phyloP scores from a whole-genome alignment of 148 eudicot species.

The Spergularia marina region DNA sequence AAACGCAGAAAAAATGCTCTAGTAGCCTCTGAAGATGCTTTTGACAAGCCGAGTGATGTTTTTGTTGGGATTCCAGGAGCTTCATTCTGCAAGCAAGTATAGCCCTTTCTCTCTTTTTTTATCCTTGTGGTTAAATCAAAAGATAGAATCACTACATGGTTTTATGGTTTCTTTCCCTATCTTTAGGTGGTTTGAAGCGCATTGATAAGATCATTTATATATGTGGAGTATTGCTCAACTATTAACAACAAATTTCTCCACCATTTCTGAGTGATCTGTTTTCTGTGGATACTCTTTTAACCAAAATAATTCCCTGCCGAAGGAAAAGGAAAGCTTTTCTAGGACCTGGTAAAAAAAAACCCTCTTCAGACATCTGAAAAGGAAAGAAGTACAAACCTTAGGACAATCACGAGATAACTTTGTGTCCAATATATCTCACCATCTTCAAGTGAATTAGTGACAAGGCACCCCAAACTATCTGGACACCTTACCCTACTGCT shows the following conservation, averaged over 20 bases:
- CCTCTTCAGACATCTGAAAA: neutral
- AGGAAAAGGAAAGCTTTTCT: neutral
- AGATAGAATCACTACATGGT: neutral
- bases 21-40: constrained; percentile 28
- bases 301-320: neutral
- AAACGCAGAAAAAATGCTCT: constrained; percentile 44
- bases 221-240: neutral
- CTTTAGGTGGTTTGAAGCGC: neutral
- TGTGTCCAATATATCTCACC: neutral
- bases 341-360: neutral
- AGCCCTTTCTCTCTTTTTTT: neutral
- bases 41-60: constrained; percentile 19
- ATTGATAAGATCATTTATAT: neutral
- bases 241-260: neutral
- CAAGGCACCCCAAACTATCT: neutral
- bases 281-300: neutral
- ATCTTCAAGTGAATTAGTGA: neutral
- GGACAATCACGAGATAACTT: neutral
- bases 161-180: neutral
- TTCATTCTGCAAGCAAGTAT: constrained; percentile 42
- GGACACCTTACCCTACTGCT: constrained; percentile 1
- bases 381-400: neutral
- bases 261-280: neutral
- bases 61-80: constrained; percentile 14
- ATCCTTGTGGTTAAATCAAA: neutral